Percentiles rank a stretch among this genome's conserved stretches.
Conservation (phyloP, 176 grass and related monocot genomes). For the Poa annua region DNA sequence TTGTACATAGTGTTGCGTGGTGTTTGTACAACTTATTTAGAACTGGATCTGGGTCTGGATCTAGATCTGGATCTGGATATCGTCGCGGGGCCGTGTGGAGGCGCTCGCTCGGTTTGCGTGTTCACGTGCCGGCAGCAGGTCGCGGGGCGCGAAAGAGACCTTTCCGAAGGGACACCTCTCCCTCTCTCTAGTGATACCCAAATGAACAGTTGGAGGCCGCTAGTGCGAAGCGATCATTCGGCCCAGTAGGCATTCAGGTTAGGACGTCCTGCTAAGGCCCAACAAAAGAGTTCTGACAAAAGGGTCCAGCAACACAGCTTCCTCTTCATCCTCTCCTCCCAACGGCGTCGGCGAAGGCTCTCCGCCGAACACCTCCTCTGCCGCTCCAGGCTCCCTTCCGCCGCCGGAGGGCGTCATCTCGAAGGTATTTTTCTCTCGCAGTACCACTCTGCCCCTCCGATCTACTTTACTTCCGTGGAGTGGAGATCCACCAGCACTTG, state of each 20-base stretch:
- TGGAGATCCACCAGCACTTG: background rate
- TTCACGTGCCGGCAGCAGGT: too few relatives aligned
- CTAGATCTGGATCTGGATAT: too few relatives aligned
- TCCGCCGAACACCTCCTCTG: background rate
- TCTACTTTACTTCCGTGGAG: background rate
- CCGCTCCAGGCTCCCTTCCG: background rate
- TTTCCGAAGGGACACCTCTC: too few relatives aligned
- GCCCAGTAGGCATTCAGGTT: background rate
- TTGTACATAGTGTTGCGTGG: too few relatives aligned
- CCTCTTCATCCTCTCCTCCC: conserved; percentile 10
- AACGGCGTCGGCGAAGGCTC: conserved; percentile 19
- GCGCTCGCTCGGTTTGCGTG: too few relatives aligned
- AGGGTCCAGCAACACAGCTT: conserved; percentile 7
- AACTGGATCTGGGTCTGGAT: too few relatives aligned
- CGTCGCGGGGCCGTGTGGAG: too few relatives aligned
- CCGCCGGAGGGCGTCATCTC: background rate
- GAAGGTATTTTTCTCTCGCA: background rate
- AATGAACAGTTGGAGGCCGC: too few relatives aligned
- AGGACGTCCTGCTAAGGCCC: background rate
- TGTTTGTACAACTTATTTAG: too few relatives aligned
- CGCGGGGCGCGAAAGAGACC: too few relatives aligned
- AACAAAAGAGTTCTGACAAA: background rate
- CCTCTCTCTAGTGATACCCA: too few relatives aligned
- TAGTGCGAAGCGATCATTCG: background rate
- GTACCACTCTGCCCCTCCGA: background rate